A percentile compares a stretch with the other conserved stretches of the same genome.
These are phyloP conservation scores for Cephaloascus fragrans DNA, from an alignment of 805 yeast species.

Conservation along the genomic window DNA sequence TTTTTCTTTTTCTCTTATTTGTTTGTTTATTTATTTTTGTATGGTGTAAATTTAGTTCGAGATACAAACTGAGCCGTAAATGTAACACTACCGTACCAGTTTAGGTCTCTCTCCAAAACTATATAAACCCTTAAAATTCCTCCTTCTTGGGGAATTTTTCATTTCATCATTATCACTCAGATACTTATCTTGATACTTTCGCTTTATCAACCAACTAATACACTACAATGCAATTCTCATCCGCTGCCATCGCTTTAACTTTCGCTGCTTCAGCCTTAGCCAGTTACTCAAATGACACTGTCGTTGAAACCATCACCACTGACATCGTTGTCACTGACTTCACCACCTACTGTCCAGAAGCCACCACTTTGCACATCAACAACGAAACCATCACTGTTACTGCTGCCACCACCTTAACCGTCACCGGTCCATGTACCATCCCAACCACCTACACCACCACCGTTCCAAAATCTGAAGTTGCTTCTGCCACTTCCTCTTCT, in stretches of 20 bases:
- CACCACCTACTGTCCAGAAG: constrained; percentile 77
- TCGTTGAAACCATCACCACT: constrained; percentile 40
- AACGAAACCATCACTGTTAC: constrained; percentile 66
- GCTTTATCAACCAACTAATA: not conserved
- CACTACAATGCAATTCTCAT: constrained; percentile 1
- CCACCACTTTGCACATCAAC: constrained; percentile 60
- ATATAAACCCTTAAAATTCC: too few species aligned
- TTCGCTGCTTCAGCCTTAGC: constrained; percentile 30
- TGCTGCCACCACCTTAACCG: constrained; percentile 70
- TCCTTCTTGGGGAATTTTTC: too few species aligned
- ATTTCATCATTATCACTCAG: not conserved
- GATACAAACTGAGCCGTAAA: too few species aligned
- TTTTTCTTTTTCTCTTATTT: too few species aligned
- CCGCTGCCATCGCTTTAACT: constrained; percentile 7
- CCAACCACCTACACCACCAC: constrained; percentile 30
- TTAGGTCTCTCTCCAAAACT: too few species aligned
- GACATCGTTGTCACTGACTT: constrained; percentile 54
- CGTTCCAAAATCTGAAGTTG: constrained; percentile 7
- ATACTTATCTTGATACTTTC: not conserved
- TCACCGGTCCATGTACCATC: constrained; percentile 82
- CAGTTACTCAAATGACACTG: constrained; percentile 34
- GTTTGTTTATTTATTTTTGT: too few species aligned
- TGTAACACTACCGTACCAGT: too few species aligned
- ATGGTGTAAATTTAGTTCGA: too few species aligned
- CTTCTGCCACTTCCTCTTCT: constrained; percentile 9